Evolutionary conservation across 148 eudicot genomes (phyloP), one percentile per base, ranked within the genome.

Genomic region (Diospyros lotus): DNA sequence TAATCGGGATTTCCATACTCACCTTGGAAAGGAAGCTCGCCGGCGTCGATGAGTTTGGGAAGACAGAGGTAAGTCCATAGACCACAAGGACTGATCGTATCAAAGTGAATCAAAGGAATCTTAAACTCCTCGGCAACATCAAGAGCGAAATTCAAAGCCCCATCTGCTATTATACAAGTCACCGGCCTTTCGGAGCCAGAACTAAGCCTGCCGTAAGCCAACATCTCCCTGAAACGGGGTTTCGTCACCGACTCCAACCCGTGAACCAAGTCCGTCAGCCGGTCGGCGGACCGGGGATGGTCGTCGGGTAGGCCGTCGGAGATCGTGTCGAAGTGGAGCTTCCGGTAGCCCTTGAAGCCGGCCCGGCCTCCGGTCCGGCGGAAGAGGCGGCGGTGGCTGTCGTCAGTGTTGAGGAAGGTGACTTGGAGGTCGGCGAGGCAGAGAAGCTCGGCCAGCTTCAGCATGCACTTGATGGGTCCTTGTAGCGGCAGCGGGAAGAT

Each of bases 11-110:
- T 40, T n/a, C 4, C 0, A 4, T 7, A 68, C 81, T 6, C 14
- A 84, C 86, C 84, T 72, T 71, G 12, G 40, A 84, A 75, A 55
- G 86, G 76, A 64, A 81, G 28, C 61, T 81, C 84, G 9, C 68
- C 80, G 2, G 73, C 73, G 18, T 73, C 78, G 64, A 81, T 73
- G 46, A 81, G 78, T 41, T 74, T 69, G 1, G 71, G 73, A 42
- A 81, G 53, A 62, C 82, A 78, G 40, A 84, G 62, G 64, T 44
- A 75, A 56, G 82, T 75, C 86, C 86, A 84, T 13, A 80, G 55
- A 39, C 64, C 77, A 43, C 75, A 63, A 56, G 84, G 80, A 56
- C 84, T 80, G 9, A 80, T 53, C 2, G 86, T 78, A 7, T 78
- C 80, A 59, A 84, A 78, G 43, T 63, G 78, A 58, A 84, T 46